Percentiles rank a stretch among this genome's conserved stretches.
Evolutionary conservation across 257 asterid genomes (phyloP).

Genomic region (Salvia rosmarinus): DNA sequence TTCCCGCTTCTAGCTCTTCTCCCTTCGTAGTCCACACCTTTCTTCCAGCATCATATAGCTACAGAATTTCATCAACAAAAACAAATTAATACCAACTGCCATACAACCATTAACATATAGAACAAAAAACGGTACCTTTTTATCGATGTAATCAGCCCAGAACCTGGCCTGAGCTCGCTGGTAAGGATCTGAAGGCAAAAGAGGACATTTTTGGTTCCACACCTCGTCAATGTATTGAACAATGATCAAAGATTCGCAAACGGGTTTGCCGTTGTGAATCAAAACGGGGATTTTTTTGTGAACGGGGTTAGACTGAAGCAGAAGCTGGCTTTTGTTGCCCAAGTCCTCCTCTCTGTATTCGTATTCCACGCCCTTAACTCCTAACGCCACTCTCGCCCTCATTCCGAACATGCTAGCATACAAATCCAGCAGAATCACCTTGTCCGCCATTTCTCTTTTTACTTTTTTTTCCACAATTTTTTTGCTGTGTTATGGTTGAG

Average conservation of each 20-base stretch:
- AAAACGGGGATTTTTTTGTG: constrained; percentile 44
- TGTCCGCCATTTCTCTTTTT: constrained; percentile 9
- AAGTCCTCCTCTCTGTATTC: constrained; percentile 46
- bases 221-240: constrained; percentile 63
- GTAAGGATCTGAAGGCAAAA: constrained; percentile 50
- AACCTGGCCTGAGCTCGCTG: constrained; percentile 31
- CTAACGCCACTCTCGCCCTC: constrained; percentile 47
- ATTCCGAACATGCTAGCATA: constrained; percentile 40
- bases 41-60: neutral
- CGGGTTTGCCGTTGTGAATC: constrained; percentile 46
- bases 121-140: neutral
- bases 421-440: constrained; percentile 34
- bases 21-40: neutral
- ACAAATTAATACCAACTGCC: too few relatives aligned
- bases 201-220: constrained; percentile 45
- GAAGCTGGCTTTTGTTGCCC: constrained; percentile 40
- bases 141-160: constrained; percentile 17
- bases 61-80: neutral
- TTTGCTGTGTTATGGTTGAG: too few relatives aligned
- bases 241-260: constrained; percentile 54
- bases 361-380: constrained; percentile 43
- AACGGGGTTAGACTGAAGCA: constrained; percentile 50
- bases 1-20: neutral
- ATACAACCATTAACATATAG: too few relatives aligned
- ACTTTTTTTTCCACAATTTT: too few relatives aligned